Conservation (phyloP, 148 eudicot species). For the Persicaria tinctoria region DNA sequence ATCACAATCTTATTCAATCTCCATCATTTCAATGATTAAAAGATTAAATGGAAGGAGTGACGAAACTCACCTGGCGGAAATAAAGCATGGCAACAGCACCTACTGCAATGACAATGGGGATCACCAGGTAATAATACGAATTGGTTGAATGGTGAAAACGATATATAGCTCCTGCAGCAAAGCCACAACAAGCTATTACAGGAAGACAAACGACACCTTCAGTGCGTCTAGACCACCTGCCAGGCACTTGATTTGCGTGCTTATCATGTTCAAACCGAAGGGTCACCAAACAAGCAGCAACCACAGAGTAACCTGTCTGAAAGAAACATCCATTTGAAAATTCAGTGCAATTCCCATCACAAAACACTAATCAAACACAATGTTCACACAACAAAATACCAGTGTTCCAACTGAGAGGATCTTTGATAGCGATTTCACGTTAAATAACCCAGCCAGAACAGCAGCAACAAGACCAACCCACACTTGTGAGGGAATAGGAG, state of each 20-base stretch:
- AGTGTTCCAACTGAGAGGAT: slow-evolving; percentile 90
- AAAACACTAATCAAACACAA: slow-evolving; percentile 9
- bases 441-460: slow-evolving; percentile 73
- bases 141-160: slow-evolving; percentile 49
- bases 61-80: slow-evolving; percentile 65
- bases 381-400: slow-evolving; percentile 43
- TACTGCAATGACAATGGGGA: slow-evolving; percentile 49
- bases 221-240: slow-evolving; percentile 50
- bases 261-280: slow-evolving; percentile 68
- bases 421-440: slow-evolving; percentile 80
- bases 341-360: slow-evolving; percentile 6
- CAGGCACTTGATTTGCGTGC: slow-evolving; percentile 28
- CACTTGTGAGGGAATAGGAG: slow-evolving; percentile 81
- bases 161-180: slow-evolving; percentile 62
- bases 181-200: slow-evolving; percentile 64
- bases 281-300: slow-evolving; percentile 85
- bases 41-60: not conserved
- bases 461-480: slow-evolving; percentile 95
- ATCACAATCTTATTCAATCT: no score
- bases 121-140: slow-evolving; percentile 33
- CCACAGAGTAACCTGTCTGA: slow-evolving; percentile 97
- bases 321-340: slow-evolving; percentile 19
- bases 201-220: slow-evolving; percentile 72
- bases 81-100: slow-evolving; percentile 48
- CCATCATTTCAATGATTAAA: no score